Percentiles rank a stretch among this genome's conserved stretches.
phyloP scores from a whole-genome alignment of 176 grass and related monocot species.

The Leersia perrieri region DNA sequence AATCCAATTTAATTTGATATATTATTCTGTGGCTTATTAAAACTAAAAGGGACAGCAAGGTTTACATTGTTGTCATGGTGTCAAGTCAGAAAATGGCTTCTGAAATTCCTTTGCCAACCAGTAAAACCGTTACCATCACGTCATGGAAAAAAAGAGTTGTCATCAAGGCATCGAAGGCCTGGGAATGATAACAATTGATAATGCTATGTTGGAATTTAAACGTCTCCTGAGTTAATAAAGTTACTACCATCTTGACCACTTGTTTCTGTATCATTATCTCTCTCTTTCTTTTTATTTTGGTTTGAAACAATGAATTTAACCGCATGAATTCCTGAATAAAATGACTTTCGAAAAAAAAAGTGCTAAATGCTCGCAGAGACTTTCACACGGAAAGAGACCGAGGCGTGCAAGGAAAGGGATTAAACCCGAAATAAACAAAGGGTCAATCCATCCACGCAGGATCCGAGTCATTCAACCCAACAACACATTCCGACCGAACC shows the following conservation, averaged over 20 bases:
- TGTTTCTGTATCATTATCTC: too few relatives aligned
- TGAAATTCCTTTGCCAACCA: too few relatives aligned
- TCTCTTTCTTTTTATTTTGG: too few relatives aligned
- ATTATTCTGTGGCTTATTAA: too few relatives aligned
- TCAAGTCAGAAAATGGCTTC: too few relatives aligned
- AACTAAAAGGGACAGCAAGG: too few relatives aligned
- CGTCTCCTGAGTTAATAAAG: not conserved
- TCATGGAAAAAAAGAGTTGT: not conserved
- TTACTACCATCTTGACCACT: too few relatives aligned
- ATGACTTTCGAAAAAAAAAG: not conserved
- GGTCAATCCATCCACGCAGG: not conserved
- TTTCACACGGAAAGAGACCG: not conserved
- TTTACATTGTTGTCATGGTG: too few relatives aligned
- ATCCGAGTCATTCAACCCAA: slow-evolving; percentile 1
- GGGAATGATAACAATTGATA: not conserved
- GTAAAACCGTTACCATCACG: too few relatives aligned
- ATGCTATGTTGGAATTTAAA: not conserved
- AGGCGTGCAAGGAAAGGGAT: not conserved
- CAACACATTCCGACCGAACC: not conserved
- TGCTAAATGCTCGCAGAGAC: not conserved
- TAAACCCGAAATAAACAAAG: not conserved
- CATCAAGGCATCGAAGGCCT: too few relatives aligned
- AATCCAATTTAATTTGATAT: not conserved
- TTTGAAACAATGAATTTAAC: too few relatives aligned
- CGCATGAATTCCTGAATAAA: too few relatives aligned